Evolutionary conservation across 2,329 filamentous ascomycete genomes (phyloP).

Genomic region (Fusarium decemcellulare): DNA sequence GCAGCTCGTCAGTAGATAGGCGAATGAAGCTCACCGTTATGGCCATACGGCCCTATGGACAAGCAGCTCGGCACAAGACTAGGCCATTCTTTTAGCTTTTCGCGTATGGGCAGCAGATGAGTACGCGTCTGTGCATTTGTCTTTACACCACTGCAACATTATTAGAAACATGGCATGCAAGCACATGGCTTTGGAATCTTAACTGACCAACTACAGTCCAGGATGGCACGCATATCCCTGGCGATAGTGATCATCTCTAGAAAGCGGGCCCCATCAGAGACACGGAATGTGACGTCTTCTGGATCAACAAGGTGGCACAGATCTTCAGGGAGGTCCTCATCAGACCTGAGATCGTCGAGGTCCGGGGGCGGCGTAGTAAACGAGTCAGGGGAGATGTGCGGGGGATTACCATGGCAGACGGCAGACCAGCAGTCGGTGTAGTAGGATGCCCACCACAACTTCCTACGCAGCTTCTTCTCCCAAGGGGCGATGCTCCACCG

Average conservation of each 20-base stretch:
- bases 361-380: slow-evolving; percentile 56
- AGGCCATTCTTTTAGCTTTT: slow-evolving; percentile 53
- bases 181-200: neutral
- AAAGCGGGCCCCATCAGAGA: slow-evolving; percentile 56
- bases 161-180: slow-evolving; percentile 10
- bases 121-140: slow-evolving; percentile 32
- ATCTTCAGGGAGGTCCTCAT: slow-evolving; percentile 57
- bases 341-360: slow-evolving; percentile 59
- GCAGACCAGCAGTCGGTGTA: slow-evolving; percentile 61
- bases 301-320: slow-evolving; percentile 54
- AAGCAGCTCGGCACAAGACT: slow-evolving; percentile 54
- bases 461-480: slow-evolving; percentile 60
- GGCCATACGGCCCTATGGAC: slow-evolving; percentile 27
- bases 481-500: slow-evolving; percentile 58
- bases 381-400: slow-evolving; percentile 57
- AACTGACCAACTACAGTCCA: slow-evolving; percentile 54
- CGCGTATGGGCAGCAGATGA: slow-evolving; percentile 46
- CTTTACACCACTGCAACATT: slow-evolving; percentile 18
- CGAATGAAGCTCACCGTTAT: slow-evolving; percentile 33
- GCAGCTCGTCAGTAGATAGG: neutral
- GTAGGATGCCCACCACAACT: slow-evolving; percentile 62
- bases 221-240: slow-evolving; percentile 49
- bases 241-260: slow-evolving; percentile 52
- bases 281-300: slow-evolving; percentile 49
- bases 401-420: slow-evolving; percentile 62